phyloP scores from a whole-genome alignment of 768 basidiomycete genomes.

The Trametes gibbosa region DNA sequence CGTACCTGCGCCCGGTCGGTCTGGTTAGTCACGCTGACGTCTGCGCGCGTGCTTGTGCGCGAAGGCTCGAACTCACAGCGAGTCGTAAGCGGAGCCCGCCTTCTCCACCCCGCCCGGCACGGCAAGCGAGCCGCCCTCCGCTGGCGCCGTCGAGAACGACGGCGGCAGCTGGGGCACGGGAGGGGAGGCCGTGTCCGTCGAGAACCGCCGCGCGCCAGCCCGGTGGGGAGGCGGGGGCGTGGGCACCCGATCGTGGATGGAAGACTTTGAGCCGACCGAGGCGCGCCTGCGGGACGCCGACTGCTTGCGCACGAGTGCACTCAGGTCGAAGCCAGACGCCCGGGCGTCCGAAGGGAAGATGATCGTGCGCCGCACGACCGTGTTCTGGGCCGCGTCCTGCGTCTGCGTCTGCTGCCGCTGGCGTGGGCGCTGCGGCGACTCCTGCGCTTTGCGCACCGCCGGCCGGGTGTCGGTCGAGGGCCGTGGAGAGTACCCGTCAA shows the following conservation, averaged over 20 bases:
- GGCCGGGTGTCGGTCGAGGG: constrained; percentile 23
- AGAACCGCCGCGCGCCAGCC: constrained; percentile 55
- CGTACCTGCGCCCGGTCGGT: constrained; percentile 55
- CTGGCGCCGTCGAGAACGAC: constrained; percentile 44
- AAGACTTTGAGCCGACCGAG: constrained; percentile 69
- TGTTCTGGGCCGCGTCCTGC: constrained; percentile 29
- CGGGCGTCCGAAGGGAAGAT: constrained; percentile 71
- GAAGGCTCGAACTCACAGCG: constrained; percentile 54
- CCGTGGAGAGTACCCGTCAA: constrained; percentile 35
- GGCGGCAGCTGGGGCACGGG: constrained; percentile 66
- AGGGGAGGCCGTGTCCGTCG: constrained; percentile 55
- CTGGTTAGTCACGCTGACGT: constrained; percentile 5
- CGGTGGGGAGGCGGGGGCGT: constrained; percentile 81
- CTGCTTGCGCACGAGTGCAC: constrained; percentile 51
- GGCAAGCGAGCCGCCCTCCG: constrained; percentile 36
- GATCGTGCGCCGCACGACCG: constrained; percentile 74
- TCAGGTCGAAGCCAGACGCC: constrained; percentile 55
- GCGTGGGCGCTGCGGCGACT: constrained; percentile 10
- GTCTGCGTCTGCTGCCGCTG: constrained; percentile 16
- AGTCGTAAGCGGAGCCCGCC: constrained; percentile 71
- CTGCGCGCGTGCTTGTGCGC: no score
- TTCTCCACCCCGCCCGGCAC: constrained; percentile 52
- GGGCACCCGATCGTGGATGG: constrained; percentile 77
- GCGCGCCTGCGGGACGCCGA: constrained; percentile 54
- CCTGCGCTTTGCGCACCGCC: constrained; percentile 8